Conservation (phyloP, 495 filamentous ascomycete species). For the Penicillium atrosanguineum region DNA sequence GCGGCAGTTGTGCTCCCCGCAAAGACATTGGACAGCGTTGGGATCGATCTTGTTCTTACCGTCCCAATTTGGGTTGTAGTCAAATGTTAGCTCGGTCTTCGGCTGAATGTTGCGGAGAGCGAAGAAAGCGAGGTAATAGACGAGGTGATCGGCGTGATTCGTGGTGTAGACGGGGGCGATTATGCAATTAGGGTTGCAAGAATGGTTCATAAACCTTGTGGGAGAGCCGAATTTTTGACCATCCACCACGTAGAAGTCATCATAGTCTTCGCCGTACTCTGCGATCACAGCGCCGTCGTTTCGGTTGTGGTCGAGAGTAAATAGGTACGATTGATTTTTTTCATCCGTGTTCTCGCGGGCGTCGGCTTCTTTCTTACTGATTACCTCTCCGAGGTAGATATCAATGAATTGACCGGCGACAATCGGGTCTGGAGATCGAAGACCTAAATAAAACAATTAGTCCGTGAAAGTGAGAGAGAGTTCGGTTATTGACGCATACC, state of each 20-base stretch:
- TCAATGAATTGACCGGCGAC: conserved; percentile 83
- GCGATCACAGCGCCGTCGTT: conserved; percentile 50
- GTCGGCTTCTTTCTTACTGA: conserved; percentile 68
- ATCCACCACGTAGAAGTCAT: conserved; percentile 54
- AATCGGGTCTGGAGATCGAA: conserved; percentile 67
- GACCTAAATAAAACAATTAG: conserved; percentile 43
- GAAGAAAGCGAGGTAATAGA: conserved; percentile 90
- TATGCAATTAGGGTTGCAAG: conserved; percentile 70
- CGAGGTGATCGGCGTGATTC: conserved; percentile 60
- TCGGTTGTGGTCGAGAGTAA: conserved; percentile 65
- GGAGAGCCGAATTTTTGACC: conserved; percentile 57
- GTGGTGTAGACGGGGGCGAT: conserved; percentile 82
- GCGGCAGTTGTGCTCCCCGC: conserved; percentile 63
- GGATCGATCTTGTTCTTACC: conserved; percentile 49
- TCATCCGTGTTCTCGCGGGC: conserved; percentile 53
- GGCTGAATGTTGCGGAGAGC: conserved; percentile 65
- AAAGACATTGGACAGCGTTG: conserved; percentile 62
- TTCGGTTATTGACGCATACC: conserved; percentile 45
- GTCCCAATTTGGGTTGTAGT: conserved; percentile 66
- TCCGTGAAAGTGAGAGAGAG: not conserved
- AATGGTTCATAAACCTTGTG: conserved; percentile 65
- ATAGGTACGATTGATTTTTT: conserved; percentile 63
- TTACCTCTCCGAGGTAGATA: conserved; percentile 83
- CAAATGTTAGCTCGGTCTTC: conserved; percentile 78
- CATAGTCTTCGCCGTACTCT: conserved; percentile 10